A percentile compares a stretch with the other conserved stretches of the same genome.
These are phyloP conservation scores for Desmodesmus armatus DNA, from an alignment of 139 green algal species.

Conservation along the genomic window DNA sequence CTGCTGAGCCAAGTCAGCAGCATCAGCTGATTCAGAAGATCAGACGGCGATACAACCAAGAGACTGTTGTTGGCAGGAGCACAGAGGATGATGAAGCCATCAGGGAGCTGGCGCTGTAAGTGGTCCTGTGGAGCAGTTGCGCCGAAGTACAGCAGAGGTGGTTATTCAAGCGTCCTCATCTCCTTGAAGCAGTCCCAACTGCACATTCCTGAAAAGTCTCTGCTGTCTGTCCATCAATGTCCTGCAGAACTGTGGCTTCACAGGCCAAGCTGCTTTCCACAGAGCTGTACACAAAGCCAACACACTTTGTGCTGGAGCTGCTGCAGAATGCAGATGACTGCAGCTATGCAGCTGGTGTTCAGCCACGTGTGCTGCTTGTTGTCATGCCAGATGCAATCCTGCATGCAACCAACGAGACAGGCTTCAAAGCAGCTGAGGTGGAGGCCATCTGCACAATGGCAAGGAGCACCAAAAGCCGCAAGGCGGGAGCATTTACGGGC, in stretches of 20 bases:
- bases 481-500: neutral
- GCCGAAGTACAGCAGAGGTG: too few relatives aligned
- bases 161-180: too few relatives aligned
- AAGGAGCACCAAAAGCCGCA: neutral
- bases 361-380: constrained; percentile 15
- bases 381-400: constrained; percentile 21
- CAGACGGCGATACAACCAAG: too few relatives aligned
- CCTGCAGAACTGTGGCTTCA: too few relatives aligned
- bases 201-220: too few relatives aligned
- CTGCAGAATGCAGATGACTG: constrained; percentile 52
- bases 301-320: constrained; percentile 53
- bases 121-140: too few relatives aligned
- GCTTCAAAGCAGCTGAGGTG: neutral
- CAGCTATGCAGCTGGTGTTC: neutral
- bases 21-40: too few relatives aligned
- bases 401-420: neutral
- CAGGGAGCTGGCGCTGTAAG: too few relatives aligned
- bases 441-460: neutral
- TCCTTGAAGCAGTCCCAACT: too few relatives aligned
- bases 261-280: constrained; percentile 15
- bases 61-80: too few relatives aligned
- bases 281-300: constrained; percentile 32
- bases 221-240: too few relatives aligned
- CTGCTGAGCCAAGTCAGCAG: too few relatives aligned
- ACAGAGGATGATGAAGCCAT: constrained; percentile 12